Percentiles rank a stretch among this genome's conserved stretches.
phyloP scores from a whole-genome alignment of 495 filamentous ascomycete genomes.

The Sphaerosporella brunnea region DNA sequence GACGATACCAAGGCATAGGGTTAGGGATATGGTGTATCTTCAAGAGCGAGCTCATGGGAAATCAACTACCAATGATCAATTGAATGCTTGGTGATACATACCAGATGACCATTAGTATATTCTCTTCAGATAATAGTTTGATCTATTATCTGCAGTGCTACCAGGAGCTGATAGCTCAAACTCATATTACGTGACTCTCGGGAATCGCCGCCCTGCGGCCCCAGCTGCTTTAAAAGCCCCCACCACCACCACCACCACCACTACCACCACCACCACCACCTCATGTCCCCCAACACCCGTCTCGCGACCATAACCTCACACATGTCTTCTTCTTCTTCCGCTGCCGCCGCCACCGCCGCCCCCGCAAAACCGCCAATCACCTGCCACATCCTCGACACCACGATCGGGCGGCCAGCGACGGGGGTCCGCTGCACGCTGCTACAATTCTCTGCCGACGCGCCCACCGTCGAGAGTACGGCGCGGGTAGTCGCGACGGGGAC shows the following conservation, averaged over 20 bases:
- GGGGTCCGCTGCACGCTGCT: slow-evolving; percentile 60
- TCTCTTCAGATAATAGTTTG: too few relatives aligned
- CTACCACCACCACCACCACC: background rate
- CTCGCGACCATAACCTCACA: slow-evolving; percentile 16
- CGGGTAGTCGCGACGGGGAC: slow-evolving; percentile 39
- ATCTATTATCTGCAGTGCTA: too few relatives aligned
- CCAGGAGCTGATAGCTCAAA: too few relatives aligned
- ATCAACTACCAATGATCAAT: too few relatives aligned
- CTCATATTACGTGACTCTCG: too few relatives aligned
- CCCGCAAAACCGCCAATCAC: slow-evolving; percentile 37
- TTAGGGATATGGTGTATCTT: too few relatives aligned
- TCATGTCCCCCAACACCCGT: background rate
- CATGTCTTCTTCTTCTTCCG: slow-evolving; percentile 22
- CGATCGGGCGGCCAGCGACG: slow-evolving; percentile 44
- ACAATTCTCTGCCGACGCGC: slow-evolving; percentile 34
- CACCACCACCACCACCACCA: background rate
- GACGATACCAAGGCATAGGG: too few relatives aligned
- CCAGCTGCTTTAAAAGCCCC: background rate
- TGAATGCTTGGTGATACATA: too few relatives aligned
- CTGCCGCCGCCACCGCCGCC: too few relatives aligned
- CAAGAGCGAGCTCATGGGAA: too few relatives aligned
- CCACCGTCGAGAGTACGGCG: slow-evolving; percentile 19
- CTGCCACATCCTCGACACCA: slow-evolving; percentile 47
- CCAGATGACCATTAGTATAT: too few relatives aligned
- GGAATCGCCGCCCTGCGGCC: too few relatives aligned